Evolutionary conservation across 345 rosid species (phyloP), one percentile per base, ranked within the genome.

Genomic region (Angophora floribunda): DNA sequence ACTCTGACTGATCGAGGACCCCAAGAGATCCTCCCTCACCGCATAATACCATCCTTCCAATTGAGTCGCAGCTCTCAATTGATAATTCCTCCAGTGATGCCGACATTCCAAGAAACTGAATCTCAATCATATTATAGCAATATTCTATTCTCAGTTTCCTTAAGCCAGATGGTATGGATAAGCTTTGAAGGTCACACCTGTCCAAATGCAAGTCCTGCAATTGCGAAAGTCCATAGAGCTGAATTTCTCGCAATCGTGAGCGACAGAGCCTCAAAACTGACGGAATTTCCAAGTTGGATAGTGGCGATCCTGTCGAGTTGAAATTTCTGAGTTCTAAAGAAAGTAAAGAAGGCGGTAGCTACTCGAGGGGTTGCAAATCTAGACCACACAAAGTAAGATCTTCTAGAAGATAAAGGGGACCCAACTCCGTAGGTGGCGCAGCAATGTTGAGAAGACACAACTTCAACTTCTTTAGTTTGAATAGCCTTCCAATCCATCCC

Each of bases 81-180:
- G 1, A 0, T 55, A 55, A 22, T 55, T 0, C 11, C 28, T 22
- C 12, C 28, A 55, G 28, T 22, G 28, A 55, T 55, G 26, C 28
- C 12, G 2, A 55, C 28, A 0, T 1, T 3, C 2, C 61, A 55
- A 9, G 28, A 55, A 9, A 4, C 12, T 8, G 12, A 21, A 55
- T 22, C 28, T 55, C 28, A 55, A 22, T 22, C 28, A 21, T 3
- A 0, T 55, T 3, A 22, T 0, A 9, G 26, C 61, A 55, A 1
- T 2, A 0, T 4, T 0, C 0, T 8, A 55, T 26, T 0, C 0
- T 0, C 12, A 55, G 12, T 21, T 0, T 0, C 61, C 1, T 3
- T 22, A 55, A 8, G 61, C 61, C 8, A 8, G 28, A 55, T 22
- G 28, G 28, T 8, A 55, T 0, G 26, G 26, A 22, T 22, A 55